Evolutionary conservation across 331 rosid species (phyloP), one percentile per base, ranked within the genome.

Genomic region (Rhamnella rubrinervis): DNA sequence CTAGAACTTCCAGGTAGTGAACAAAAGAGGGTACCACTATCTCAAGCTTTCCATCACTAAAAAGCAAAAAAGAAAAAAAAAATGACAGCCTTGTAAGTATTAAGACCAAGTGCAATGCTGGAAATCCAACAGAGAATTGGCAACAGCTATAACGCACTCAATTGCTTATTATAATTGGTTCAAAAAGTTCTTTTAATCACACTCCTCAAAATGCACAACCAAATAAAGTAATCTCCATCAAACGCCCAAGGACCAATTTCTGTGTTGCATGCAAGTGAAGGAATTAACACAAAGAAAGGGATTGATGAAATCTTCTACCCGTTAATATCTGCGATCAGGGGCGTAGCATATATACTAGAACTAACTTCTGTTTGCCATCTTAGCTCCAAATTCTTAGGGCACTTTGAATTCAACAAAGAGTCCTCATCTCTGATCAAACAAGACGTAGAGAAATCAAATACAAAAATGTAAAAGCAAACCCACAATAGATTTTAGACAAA

Each of bases 351-450:
- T 63, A 91, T 84, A 51, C 99, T 95, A 50, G 99, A 91, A 77
- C 97, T 95, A 57, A 95, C 97, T 91, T 95, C 99, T 0, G 97
- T 85, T 75, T 95, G 96, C 99, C 99, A 95, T 83, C 97, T 80
- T 13, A 95, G 83, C 88, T 95, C 99, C 87, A 95, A 86, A 83
- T 89, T 87, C 86, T 77, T 82, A 14, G 99, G 96, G 73, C 99
- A 95, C 67, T 73, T 82, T 0, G 97, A 63, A 80, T 89, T 91
- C 76, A 91, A 74, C 65, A 91, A 83, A 68, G 96, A 92, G 80
- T 95, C 97, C 77, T 95, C 99, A 53, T 95, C 93, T 50, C 99
- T 93, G 73, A 76, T 44, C 51, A 73, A 49, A 6, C 25, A 15
- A 39, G 44, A 51, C 55, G 77, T 6, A 59, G 39, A 35, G 39